A percentile compares a stretch with the other conserved stretches of the same genome.
These are phyloP conservation scores for Orbilia javanica DNA, from an alignment of 2,329 filamentous ascomycete genomes.

Conservation along the genomic window DNA sequence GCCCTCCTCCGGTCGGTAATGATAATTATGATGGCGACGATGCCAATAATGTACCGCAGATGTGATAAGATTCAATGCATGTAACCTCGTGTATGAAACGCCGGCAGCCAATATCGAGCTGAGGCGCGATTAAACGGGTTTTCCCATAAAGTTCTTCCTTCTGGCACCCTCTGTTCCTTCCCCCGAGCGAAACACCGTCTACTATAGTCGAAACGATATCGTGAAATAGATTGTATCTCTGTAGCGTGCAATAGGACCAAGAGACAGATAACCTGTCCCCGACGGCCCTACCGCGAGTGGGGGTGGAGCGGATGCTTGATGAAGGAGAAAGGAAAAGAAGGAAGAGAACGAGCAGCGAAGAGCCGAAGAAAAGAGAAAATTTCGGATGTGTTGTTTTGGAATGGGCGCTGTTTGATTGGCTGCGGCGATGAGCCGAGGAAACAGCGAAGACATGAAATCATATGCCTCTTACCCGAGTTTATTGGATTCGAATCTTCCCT, in stretches of 20 bases:
- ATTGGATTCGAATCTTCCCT: constrained; percentile 6
- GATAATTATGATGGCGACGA: not conserved
- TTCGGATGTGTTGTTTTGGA: constrained; percentile 30
- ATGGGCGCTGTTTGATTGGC: constrained; percentile 46
- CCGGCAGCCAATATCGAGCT: constrained; percentile 59
- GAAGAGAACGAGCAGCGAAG: constrained; percentile 23
- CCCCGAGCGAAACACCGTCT: constrained; percentile 56
- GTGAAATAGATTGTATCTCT: constrained; percentile 58
- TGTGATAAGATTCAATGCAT: constrained; percentile 17
- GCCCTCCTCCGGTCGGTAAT: too few relatives aligned
- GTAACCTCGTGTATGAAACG: constrained; percentile 62
- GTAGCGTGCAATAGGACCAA: constrained; percentile 52
- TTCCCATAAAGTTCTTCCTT: constrained; percentile 59
- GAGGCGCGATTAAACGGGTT: constrained; percentile 61
- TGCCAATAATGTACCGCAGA: not conserved
- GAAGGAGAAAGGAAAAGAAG: constrained; percentile 25
- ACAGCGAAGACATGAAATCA: constrained; percentile 40
- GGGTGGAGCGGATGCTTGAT: constrained; percentile 60
- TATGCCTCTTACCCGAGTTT: constrained; percentile 48
- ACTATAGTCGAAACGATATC: constrained; percentile 56
- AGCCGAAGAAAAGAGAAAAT: constrained; percentile 33
- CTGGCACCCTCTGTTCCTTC: constrained; percentile 58
- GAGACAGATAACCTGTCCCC: constrained; percentile 54
- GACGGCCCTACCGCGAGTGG: constrained; percentile 41
- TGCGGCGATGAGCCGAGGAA: constrained; percentile 57